phyloP scores from a whole-genome alignment of 148 eudicot species.

The Heliosperma pusillum region DNA sequence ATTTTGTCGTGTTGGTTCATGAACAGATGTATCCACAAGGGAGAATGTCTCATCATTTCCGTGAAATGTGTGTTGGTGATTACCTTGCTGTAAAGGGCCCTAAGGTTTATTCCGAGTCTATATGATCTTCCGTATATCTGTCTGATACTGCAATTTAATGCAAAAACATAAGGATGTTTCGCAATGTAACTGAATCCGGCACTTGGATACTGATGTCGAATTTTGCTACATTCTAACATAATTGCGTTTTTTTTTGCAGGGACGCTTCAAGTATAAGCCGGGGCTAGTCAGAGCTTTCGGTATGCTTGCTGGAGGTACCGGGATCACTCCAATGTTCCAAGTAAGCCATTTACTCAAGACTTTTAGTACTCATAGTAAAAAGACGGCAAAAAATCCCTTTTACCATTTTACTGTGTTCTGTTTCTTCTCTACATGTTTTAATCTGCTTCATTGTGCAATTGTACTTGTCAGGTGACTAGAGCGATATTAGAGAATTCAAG shows the following conservation, averaged over 20 bases:
- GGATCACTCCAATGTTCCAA: constrained; percentile 86
- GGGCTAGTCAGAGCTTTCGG: constrained; percentile 86
- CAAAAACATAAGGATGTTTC: too few species aligned
- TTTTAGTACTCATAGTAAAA: not conserved
- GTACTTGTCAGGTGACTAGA: constrained; percentile 53
- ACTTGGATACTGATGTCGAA: not conserved
- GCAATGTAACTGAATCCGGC: not conserved
- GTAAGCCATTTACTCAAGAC: too few species aligned
- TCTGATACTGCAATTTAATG: too few species aligned
- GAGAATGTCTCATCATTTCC: constrained; percentile 94
- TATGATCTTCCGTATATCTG: not conserved
- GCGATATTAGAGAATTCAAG: constrained; percentile 77
- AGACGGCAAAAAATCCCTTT: not conserved
- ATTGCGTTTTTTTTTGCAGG: constrained; percentile 21
- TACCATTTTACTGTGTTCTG: not conserved
- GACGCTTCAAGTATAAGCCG: constrained; percentile 28
- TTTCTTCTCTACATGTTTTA: not conserved
- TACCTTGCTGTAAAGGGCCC: constrained; percentile 84
- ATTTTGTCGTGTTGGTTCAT: not conserved
- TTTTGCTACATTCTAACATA: too few species aligned
- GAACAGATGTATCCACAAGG: constrained; percentile 93
- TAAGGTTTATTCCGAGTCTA: constrained; percentile 35
- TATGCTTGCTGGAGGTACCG: constrained; percentile 94
- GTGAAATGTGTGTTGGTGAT: constrained; percentile 82
- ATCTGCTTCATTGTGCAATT: constrained; percentile 7